Evolutionary conservation across 1,139 yeast species (phyloP), one percentile per base, ranked within the genome.

Genomic region (Torulaspora globosa): DNA sequence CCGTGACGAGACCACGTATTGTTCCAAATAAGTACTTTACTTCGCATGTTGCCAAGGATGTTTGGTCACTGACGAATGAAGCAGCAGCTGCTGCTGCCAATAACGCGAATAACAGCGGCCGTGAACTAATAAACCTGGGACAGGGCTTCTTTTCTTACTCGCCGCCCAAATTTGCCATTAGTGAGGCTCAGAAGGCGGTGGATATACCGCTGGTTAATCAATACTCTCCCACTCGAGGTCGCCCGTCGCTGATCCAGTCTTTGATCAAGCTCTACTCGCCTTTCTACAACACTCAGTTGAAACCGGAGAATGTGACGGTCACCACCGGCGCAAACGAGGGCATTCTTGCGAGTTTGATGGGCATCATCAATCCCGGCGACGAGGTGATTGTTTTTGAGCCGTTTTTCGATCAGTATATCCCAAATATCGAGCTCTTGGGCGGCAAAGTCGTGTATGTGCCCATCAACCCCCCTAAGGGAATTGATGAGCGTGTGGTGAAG

Each of bases 261-360:
- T 68, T 92, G 36, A 78, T 90, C 16, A 73, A 77, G 24, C 78
- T 86, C 27, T 92, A 92, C 68, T 71, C 86, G 14, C 79, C 83
- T 36, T 75, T 76, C 39, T 83, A 81, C 55, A 79, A 78, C 4
- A 69, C 74, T n/a, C 84, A 88, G 58, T 38, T 65, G 43, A 49
- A 51, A 29, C 46, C 58, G 3, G 63, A 55, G 36, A 63, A 65
- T 44, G 74, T 92, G 37, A 79, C 84, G 48, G 82, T 90, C 41
- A 87, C 97, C 34, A 90, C 97, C 1, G 98, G 98, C 46, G 98
- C 98, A 37, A 92, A 92, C 59, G 97, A 92, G 69, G 98, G 97
- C 34, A 85, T 92, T 74, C 75, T 87, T 48, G 70, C 96, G 1
- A 80, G 85, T 3, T 82, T 90, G 63, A 84, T 89, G 50, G 98